These are phyloP conservation scores for Meira miltonrushii DNA, from an alignment of 1,284 basidiomycete species.

Conservation along the genomic window DNA sequence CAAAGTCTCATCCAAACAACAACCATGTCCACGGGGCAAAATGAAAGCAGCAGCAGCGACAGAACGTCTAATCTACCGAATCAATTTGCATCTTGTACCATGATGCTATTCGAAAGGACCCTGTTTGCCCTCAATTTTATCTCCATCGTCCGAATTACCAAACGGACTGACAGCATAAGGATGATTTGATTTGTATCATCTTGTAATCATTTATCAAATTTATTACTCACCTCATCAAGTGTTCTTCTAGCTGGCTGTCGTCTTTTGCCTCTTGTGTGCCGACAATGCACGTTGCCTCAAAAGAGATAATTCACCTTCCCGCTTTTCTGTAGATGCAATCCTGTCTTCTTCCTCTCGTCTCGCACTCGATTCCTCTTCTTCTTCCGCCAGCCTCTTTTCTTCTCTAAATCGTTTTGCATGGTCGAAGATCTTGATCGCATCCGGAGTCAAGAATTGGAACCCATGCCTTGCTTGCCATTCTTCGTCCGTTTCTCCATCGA, in stretches of 20 bases:
- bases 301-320: neutral
- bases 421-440: conserved; percentile 12
- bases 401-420: conserved; percentile 12
- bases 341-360: neutral
- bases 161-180: conserved; percentile 1
- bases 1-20: too few relatives aligned
- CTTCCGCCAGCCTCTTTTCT: neutral
- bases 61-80: too few relatives aligned
- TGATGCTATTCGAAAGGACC: neutral
- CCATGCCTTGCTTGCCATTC: conserved; percentile 15
- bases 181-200: neutral
- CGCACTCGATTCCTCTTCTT: neutral
- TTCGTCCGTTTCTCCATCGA: conserved; percentile 13
- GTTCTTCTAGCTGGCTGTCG: neutral
- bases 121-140: neutral
- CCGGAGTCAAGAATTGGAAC: conserved; percentile 14
- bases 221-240: neutral
- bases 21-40: too few relatives aligned
- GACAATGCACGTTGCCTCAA: neutral
- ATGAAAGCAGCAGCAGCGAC: too few relatives aligned
- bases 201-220: neutral
- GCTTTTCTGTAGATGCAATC: neutral
- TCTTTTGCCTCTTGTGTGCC: neutral
- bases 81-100: too few relatives aligned
- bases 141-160: neutral